These are phyloP conservation scores for Lodderomyces pseudojiufengensis DNA, from an alignment of 1,139 yeast genomes.

Conservation along the genomic window DNA sequence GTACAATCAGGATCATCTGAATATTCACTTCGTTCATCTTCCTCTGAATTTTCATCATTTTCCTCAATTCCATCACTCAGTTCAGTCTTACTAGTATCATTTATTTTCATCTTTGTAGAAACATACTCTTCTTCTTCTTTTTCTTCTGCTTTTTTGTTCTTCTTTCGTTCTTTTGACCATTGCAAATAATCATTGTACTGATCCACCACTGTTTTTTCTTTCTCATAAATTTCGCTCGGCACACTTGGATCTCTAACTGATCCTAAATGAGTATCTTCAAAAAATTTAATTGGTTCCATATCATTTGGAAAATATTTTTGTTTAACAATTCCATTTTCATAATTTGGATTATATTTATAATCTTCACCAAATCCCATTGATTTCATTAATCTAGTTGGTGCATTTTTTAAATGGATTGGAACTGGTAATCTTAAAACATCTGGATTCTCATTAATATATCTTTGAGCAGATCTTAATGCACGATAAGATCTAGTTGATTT, in stretches of 20 bases:
- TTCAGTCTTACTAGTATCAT: too few relatives aligned
- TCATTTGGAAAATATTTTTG: constrained; percentile 70
- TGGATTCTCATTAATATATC: constrained; percentile 54
- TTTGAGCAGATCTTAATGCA: constrained; percentile 67
- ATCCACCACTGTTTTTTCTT: constrained; percentile 21
- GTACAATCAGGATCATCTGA: constrained; percentile 37
- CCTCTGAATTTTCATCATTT: constrained; percentile 32
- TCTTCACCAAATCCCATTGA: constrained; percentile 81
- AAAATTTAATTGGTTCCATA: constrained; percentile 30
- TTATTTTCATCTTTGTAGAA: constrained; percentile 7
- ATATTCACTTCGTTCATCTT: constrained; percentile 20
- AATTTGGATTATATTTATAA: constrained; percentile 87
- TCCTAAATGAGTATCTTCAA: constrained; percentile 40
- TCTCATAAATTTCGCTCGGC: constrained; percentile 17
- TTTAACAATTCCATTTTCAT: constrained; percentile 60
- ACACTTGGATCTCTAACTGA: constrained; percentile 26
- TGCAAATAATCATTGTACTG: constrained; percentile 28
- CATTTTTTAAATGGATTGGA: constrained; percentile 84
- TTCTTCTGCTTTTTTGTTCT: background rate
- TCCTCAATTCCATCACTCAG: constrained; percentile 31
- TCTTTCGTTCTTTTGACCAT: constrained; percentile 7
- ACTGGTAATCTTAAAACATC: constrained; percentile 62
- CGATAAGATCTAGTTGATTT: constrained; percentile 84
- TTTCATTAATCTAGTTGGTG: constrained; percentile 88
- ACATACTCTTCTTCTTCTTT: background rate